Evolutionary conservation across 495 filamentous ascomycete species (phyloP), one percentile per base, ranked within the genome.

Genomic region (Xylaria flabelliformis): DNA sequence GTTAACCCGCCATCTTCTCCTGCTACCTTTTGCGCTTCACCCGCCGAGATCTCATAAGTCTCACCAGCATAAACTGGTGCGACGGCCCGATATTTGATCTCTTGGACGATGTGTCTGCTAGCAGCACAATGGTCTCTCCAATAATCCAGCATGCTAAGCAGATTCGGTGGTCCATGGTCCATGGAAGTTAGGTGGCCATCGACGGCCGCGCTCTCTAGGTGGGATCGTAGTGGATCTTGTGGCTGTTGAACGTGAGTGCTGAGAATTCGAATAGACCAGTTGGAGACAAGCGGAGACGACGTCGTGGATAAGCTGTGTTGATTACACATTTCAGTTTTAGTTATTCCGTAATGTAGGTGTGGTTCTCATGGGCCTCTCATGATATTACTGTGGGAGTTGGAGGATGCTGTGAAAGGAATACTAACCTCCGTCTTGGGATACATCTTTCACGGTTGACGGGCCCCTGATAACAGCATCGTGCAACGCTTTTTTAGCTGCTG

Each of bases 211-310:
- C 85, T 86, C 85, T 86, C 89, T 89, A 91, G 4, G 84, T 80
- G 3, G 82, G 77, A 46, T 89, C 90, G 76, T 91, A 92, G 75
- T 93, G 91, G 51, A 93, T 93, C 78, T 88, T 91, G 74, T 93
- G 91, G 0, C 85, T 88, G 71, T 93, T 93, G 78, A 91, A 92
- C 3, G 91, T 93, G 29, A 94, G 78, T 0, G 91, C 91, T 0
- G 89, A 91, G 82, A 93, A 93, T 4, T 91, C 86, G 77, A 93
- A 92, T 9, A 93, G 84, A 0, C 86, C 85, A 6, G 87, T 84
- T 3, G 85, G 82, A 0, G 89, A 89, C 77, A 88, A 88, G 17
- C 76, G 72, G 56, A 89, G 80, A 13, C 85, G 83, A 8, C 75
- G 75, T 1, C 65, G 29, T 0, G 74, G 68, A 46, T 70, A 67